Percentiles rank a stretch among this genome's conserved stretches.
Conservation (phyloP, 768 basidiomycete genomes). For the Sarcomyxa edulis region DNA sequence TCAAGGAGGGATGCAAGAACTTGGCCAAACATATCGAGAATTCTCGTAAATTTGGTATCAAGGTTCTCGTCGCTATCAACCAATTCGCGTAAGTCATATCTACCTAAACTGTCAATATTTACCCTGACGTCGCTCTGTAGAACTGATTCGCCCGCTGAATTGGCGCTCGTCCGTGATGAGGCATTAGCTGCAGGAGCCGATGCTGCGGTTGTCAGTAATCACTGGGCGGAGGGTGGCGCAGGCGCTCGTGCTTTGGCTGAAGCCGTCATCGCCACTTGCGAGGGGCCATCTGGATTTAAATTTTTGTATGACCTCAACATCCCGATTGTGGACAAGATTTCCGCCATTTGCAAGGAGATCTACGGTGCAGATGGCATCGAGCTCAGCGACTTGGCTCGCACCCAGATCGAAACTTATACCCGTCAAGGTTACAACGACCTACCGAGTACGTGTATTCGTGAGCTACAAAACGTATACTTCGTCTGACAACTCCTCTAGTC, state of each 20-base stretch:
- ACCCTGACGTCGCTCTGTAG: too few species aligned
- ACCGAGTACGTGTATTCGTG: slow-evolving; percentile 60
- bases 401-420: slow-evolving; percentile 88
- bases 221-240: slow-evolving; percentile 95
- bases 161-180: slow-evolving; percentile 76
- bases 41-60: slow-evolving; percentile 91
- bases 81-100: slow-evolving; percentile 75
- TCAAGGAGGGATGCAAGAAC: slow-evolving; percentile 92
- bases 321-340: slow-evolving; percentile 85
- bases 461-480: too few species aligned
- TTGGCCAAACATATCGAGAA: slow-evolving; percentile 92
- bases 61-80: slow-evolving; percentile 95
- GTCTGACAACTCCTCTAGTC: slow-evolving; percentile 38
- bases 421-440: slow-evolving; percentile 79
- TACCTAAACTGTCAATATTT: neutral
- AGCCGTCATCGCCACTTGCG: slow-evolving; percentile 85
- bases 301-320: slow-evolving; percentile 88
- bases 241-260: slow-evolving; percentile 89
- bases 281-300: slow-evolving; percentile 78
- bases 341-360: slow-evolving; percentile 81
- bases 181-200: slow-evolving; percentile 87
- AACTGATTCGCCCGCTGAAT: slow-evolving; percentile 85
- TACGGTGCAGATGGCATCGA: slow-evolving; percentile 92
- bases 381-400: slow-evolving; percentile 77
- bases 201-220: slow-evolving; percentile 91